A percentile compares a stretch with the other conserved stretches of the same genome.
phyloP scores from a whole-genome alignment of 345 rosid genomes.

The Brassica carinata region DNA sequence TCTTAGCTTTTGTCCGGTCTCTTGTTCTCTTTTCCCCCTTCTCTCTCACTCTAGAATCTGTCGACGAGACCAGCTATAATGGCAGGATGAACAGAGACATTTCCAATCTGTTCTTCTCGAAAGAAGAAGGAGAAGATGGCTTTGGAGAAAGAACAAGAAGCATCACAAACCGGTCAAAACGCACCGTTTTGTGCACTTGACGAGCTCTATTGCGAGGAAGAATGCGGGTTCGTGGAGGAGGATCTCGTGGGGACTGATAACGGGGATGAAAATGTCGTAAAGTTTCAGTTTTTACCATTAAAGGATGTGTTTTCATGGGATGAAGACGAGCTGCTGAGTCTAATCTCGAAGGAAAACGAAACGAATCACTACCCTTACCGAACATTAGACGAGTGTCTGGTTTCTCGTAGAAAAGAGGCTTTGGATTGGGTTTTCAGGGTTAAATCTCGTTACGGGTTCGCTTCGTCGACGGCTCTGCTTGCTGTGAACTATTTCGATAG shows the following conservation, averaged over 20 bases:
- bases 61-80: constrained; percentile 33
- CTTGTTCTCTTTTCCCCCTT: constrained; percentile 19
- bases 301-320: constrained; percentile 59
- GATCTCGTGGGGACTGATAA: constrained; percentile 28
- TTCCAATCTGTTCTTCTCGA: constrained; percentile 50
- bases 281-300: constrained; percentile 50
- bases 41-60: constrained; percentile 18
- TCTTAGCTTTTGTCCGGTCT: constrained; percentile 34
- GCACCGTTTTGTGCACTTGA: constrained; percentile 50
- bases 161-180: constrained; percentile 28
- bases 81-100: constrained; percentile 58
- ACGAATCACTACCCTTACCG: constrained; percentile 38
- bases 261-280: constrained; percentile 32
- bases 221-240: constrained; percentile 41
- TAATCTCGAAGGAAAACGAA: constrained; percentile 65
- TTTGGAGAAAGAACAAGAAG: constrained; percentile 50
- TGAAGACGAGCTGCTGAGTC: constrained; percentile 52
- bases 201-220: constrained; percentile 73
- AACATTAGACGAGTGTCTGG: constrained; percentile 45
- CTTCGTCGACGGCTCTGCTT: constrained; percentile 64
- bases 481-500: constrained; percentile 94
- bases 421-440: constrained; percentile 72
- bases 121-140: constrained; percentile 60
- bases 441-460: constrained; percentile 64
- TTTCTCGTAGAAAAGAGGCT: constrained; percentile 59